Evolutionary conservation across 1,139 yeast species (phyloP).

Genomic region (Sugiyamaella sp.): DNA sequence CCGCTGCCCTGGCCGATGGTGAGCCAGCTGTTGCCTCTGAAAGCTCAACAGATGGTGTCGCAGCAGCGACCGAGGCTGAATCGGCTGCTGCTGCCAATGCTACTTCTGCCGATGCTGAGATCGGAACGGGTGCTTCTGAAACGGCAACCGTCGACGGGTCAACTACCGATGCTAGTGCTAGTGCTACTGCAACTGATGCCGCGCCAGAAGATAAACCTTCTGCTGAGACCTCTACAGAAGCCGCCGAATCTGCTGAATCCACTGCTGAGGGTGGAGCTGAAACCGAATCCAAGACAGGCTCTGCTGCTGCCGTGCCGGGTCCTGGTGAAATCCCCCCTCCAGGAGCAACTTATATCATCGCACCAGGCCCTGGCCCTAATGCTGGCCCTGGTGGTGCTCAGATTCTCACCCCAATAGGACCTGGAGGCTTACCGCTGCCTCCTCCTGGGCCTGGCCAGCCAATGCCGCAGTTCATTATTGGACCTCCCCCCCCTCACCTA

Average conservation of each 20-base stretch:
- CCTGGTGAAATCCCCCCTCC: no score
- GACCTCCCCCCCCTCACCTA: background rate
- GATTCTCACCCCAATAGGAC: background rate
- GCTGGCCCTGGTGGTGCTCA: background rate
- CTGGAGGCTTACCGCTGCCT: background rate
- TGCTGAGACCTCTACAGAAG: background rate
- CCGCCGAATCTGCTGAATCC: background rate
- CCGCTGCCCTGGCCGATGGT: no score
- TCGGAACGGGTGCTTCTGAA: background rate
- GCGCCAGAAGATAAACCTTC: background rate
- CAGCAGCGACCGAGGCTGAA: background rate
- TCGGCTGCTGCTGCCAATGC: conserved; percentile 9
- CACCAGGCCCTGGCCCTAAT: no score
- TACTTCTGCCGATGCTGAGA: background rate
- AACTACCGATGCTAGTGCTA: background rate
- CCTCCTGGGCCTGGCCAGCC: background rate
- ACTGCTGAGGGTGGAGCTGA: no score
- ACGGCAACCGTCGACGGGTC: background rate
- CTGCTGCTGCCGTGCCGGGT: no score
- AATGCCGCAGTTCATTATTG: conserved; percentile 1
- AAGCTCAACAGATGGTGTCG: no score
- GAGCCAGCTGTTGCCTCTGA: no score
- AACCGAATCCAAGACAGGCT: no score
- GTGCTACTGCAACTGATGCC: background rate
- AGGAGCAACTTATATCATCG: no score